Evolutionary conservation across 2,329 filamentous ascomycete species (phyloP), one percentile per base, ranked within the genome.

Genomic region (Fusarium dimerum): DNA sequence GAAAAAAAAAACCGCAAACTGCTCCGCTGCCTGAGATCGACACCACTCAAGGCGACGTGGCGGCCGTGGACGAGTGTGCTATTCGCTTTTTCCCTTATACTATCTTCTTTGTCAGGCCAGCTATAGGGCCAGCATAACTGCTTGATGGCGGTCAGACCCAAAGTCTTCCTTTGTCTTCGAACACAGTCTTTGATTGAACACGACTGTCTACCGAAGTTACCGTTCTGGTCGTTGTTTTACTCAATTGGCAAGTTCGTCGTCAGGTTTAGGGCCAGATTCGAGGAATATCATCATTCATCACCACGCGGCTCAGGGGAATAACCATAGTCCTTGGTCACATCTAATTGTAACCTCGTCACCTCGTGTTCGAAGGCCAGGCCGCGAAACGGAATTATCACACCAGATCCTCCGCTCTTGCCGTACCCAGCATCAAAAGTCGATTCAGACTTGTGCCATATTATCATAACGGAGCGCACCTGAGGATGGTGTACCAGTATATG

Each of bases 131-230:
- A 40, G 43, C 48, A 53, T 50, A 56, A 54, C 55, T 38, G 43
- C 43, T 40, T 48, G 38, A 41, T 47, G 47, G 63, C 64, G 64
- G 64, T 66, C 64, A 66, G 63, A 62, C 64, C 63, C 56, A 52
- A 66, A 54, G 54, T 39, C 40, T 45, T 52, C 51, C 47, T 56
- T 59, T 53, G 52, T 61, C 61, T 60, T 57, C 51, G 46, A 40
- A 57, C 40, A 47, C 50, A 40, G 16, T 18, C 30, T 43, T n/a
- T 7, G 42, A 34, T 45, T 8, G 43, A 40, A 40, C 30, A 15
- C 47, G 20, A 18, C 13, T 48, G 44, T 36, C 32, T 12, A 36
- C 32, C 32, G 32, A 36, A 36, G 32, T 36, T 36, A 9, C 32
- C 13, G 32, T 36, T 15, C 10, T 11, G 32, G 10, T 36, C 10